Evolutionary conservation across 177 flowering plant genomes (phyloP), one percentile per base, ranked within the genome.

Genomic region (Vitis hybrid): DNA sequence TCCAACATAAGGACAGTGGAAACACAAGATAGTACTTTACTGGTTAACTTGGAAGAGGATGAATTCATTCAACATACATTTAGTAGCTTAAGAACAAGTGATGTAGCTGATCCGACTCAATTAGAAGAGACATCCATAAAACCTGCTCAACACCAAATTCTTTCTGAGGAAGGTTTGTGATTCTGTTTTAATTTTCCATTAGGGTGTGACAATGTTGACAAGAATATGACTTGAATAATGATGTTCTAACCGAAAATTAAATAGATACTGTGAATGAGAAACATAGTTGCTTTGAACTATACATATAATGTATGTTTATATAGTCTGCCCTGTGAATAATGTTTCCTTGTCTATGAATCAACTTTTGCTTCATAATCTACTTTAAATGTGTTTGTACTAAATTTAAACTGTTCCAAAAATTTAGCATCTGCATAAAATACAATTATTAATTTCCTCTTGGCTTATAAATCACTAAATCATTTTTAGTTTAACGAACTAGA

Each of bases 1-100:
- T 71, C 81, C 29, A 75, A 75, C 48, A 66, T 78, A 72, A 69
- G 64, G 69, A 70, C 60, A 60, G 80, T 58, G 50, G 84, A 68
- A 75, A 51, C 78, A 16, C 76, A 66, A 65, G 76, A 74, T 3
- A 14, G 16, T 18, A 14, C 33, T 60, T 45, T 65, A 50, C 58
- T 33, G 14, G 56, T 26, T 49, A 60, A 69, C 19, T 51, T 64
- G 39, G 51, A 76, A 59, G 77, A 66, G 21, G 33, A 26, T 15
- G 56, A 49, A 51, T n/a, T 33, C 13, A 16, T 15, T 26, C 61
- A 66, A 33, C 65, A 67, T 56, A 62, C 48, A 63, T 6, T 5
- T 60, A 19, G 51, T 50, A 45, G 4, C 39, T 14, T n/a, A 50
- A 62, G 49, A 59, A 69, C 66, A 56, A 39, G 26, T 72, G 39